Evolutionary conservation across 2,329 filamentous ascomycete genomes (phyloP), one percentile per base, ranked within the genome.

Genomic region (Achaetomium macrosporum): DNA sequence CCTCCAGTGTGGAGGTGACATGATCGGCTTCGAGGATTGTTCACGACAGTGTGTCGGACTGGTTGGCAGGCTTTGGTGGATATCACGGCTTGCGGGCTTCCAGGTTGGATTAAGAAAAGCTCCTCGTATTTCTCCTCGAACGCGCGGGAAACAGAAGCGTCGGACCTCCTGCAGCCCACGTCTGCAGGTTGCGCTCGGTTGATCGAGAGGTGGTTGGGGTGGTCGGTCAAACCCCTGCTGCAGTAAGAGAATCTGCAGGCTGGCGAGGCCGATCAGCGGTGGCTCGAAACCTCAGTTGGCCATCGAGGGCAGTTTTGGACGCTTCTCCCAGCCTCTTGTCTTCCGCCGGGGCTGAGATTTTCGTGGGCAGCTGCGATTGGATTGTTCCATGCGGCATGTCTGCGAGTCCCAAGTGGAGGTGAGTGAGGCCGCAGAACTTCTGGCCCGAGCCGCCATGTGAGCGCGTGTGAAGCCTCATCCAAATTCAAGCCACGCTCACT

Each of bases 281-380:
- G 48, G 40, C 39, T 54, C 16, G 36, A 39, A 42, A 40, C 35
- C 37, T 47, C 58, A 57, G 62, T 65, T 64, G 61, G 60, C 39
- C 41, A 10, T 56, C 47, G 19, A 45, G 49, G 45, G 33, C 25
- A 13, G 47, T 25, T 19, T 35, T 31, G 16, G 40, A 25, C 41
- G 35, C 35, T 56, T 2, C 42, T 51, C 60, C 61, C 62, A 63
- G 53, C 62, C 63, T 60, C 59, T 50, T 42, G 41, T 40, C 30
- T 29, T 37, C 41, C 51, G 31, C 47, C 35, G 17, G 42, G 54
- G 54, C 50, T 49, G 43, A 49, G 47, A 51, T 55, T 58, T 37
- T 61, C 63, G 61, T 64, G 64, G 58, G 58, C 47, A 42, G 42
- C 43, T 55, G 56, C 55, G 50, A 65, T 65, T 65, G 64, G 64